phyloP scores from a whole-genome alignment of 257 asterid species.

The Salvia splendens region DNA sequence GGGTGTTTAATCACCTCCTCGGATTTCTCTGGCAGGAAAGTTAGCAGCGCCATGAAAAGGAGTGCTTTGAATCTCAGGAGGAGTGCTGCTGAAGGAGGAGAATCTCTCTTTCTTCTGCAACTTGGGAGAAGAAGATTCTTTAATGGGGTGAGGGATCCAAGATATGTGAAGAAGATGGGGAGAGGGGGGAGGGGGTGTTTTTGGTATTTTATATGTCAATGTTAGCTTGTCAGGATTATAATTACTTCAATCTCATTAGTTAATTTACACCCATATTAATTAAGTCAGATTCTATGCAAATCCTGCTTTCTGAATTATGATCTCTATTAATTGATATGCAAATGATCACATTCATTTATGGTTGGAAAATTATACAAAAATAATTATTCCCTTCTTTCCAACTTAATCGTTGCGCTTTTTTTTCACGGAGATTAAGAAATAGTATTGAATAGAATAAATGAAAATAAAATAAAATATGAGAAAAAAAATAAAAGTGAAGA shows the following conservation, averaged over 20 bases:
- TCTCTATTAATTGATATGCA: not conserved
- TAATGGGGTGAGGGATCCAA: slow-evolving; percentile 66
- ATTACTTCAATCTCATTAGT: not conserved
- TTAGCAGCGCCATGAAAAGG: slow-evolving; percentile 65
- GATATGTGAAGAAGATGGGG: slow-evolving; percentile 29
- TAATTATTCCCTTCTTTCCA: too few relatives aligned
- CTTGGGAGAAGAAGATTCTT: slow-evolving; percentile 41
- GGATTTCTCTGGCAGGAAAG: slow-evolving; percentile 43
- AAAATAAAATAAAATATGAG: too few relatives aligned
- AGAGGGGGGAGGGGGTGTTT: slow-evolving; percentile 17
- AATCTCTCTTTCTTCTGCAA: slow-evolving; percentile 36
- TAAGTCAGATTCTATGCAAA: not conserved
- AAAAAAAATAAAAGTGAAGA: too few relatives aligned
- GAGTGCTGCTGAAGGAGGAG: slow-evolving; percentile 32
- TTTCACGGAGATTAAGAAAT: too few relatives aligned
- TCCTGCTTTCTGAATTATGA: not conserved
- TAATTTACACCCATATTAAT: not conserved
- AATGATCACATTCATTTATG: too few relatives aligned
- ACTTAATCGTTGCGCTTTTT: too few relatives aligned
- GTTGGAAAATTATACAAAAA: too few relatives aligned
- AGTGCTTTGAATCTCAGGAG: slow-evolving; percentile 46
- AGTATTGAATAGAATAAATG: too few relatives aligned
- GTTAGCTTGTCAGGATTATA: slow-evolving; percentile 9
- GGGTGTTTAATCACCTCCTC: slow-evolving; percentile 18
- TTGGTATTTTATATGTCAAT: slow-evolving; percentile 16